These are phyloP conservation scores for Lepidium africanum DNA, from an alignment of 345 rosid genomes.

Conservation along the genomic window DNA sequence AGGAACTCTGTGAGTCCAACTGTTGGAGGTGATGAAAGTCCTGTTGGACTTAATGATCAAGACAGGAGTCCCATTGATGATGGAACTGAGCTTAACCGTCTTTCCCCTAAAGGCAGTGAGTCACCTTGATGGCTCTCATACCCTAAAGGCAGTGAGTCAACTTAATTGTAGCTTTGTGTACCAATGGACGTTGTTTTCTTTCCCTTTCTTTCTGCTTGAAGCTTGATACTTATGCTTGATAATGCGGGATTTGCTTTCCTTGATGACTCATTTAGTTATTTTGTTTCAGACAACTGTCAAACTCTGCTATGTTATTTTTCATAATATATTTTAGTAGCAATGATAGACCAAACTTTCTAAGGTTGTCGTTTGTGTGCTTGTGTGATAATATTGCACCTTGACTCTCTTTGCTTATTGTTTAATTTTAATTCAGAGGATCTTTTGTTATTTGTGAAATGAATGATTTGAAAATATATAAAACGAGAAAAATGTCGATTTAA, in stretches of 20 bases:
- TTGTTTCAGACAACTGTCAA: background rate
- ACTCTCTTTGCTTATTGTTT: background rate
- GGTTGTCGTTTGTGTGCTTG: background rate
- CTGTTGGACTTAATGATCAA: conserved; percentile 41
- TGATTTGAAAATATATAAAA: background rate
- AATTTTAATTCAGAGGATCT: too few relatives aligned
- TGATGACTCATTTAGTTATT: background rate
- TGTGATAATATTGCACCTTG: background rate
- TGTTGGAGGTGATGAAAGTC: conserved; percentile 22
- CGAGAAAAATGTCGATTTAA: too few relatives aligned
- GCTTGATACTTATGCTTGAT: background rate
- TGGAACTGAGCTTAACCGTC: conserved; percentile 21
- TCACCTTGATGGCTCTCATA: conserved; percentile 26
- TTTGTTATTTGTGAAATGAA: too few relatives aligned
- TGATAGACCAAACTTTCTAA: background rate
- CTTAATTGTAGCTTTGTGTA: background rate
- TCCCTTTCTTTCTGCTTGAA: background rate
- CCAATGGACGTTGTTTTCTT: conserved; percentile 9
- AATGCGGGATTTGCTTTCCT: background rate
- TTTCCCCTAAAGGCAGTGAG: conserved; percentile 31
- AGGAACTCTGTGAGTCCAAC: conserved; percentile 39
- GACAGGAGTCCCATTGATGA: conserved; percentile 30
- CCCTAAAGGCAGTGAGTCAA: background rate
- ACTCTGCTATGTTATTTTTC: background rate
- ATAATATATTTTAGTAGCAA: background rate